A percentile compares a stretch with the other conserved stretches of the same genome.
phyloP scores from a whole-genome alignment of 164 flowering plant genomes.

The Chloranthus sessilifolius region DNA sequence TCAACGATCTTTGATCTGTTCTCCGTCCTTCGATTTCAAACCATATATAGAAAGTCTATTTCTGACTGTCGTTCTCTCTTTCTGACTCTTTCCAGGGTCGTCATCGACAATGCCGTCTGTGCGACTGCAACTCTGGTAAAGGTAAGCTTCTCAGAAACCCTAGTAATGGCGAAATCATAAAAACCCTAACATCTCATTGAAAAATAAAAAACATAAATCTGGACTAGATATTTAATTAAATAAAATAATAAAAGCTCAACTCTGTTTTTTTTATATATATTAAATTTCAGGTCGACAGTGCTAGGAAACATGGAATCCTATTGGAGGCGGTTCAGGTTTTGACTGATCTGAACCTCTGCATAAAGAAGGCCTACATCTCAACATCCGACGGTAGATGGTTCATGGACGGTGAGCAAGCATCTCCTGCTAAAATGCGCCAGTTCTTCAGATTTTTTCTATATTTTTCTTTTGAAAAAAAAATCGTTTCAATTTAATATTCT shows the following conservation, averaged over 20 bases:
- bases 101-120: constrained; percentile 85
- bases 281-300: constrained; percentile 33
- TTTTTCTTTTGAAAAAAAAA: too few species aligned
- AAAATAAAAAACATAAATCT: too few species aligned
- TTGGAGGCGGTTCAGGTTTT: constrained; percentile 82
- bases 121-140: constrained; percentile 67
- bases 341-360: constrained; percentile 67
- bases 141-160: constrained; percentile 39
- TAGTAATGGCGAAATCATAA: too few species aligned
- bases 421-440: not conserved
- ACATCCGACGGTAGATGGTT: constrained; percentile 97
- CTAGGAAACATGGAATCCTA: constrained; percentile 49
- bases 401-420: constrained; percentile 71
- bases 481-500: too few species aligned
- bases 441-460: not conserved
- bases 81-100: constrained; percentile 59
- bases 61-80: not conserved
- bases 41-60: too few species aligned
- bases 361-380: constrained; percentile 83
- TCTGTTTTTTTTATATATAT: not conserved
- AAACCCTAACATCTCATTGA: not conserved
- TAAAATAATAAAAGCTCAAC: not conserved
- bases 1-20: too few species aligned
- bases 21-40: too few species aligned
- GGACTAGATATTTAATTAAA: too few species aligned